Conservation (phyloP, 2,329 filamentous ascomycete genomes). For the Onygenales sp. region DNA sequence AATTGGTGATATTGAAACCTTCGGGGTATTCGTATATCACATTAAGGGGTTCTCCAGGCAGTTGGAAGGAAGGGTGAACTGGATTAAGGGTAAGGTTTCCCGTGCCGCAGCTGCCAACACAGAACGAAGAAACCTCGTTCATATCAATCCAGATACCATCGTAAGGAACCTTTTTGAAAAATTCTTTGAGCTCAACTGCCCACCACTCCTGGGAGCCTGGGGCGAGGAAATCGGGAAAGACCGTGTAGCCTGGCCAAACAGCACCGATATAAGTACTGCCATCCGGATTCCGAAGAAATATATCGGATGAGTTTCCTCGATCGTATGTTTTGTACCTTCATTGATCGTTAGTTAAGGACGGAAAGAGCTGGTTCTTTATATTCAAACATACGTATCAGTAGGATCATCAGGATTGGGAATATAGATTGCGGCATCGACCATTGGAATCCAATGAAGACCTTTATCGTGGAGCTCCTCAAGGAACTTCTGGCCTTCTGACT, state of each 20-base stretch:
- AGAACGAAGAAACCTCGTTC: constrained; percentile 55
- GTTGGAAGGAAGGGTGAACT: constrained; percentile 54
- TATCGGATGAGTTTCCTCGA: constrained; percentile 39
- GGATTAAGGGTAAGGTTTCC: constrained; percentile 57
- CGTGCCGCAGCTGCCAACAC: constrained; percentile 62
- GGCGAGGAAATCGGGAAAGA: constrained; percentile 53
- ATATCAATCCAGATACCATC: constrained; percentile 54
- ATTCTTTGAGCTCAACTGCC: constrained; percentile 44
- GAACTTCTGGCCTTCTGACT: constrained; percentile 42
- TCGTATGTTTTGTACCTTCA: constrained; percentile 45
- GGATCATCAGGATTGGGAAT: constrained; percentile 61
- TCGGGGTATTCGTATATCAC: constrained; percentile 56
- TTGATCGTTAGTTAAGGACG: constrained; percentile 18
- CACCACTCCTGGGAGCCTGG: constrained; percentile 51
- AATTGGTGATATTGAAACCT: constrained; percentile 59
- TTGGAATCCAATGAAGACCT: constrained; percentile 51
- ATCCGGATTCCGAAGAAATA: constrained; percentile 46
- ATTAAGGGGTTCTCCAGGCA: constrained; percentile 57
- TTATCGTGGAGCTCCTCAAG: constrained; percentile 43
- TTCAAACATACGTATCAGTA: constrained; percentile 49
- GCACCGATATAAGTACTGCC: constrained; percentile 46
- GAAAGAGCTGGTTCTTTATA: constrained; percentile 2
- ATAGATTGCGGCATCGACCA: constrained; percentile 59
- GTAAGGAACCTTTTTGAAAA: constrained; percentile 45
- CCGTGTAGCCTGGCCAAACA: constrained; percentile 52